Percentiles rank a stretch among this genome's conserved stretches.
phyloP scores from a whole-genome alignment of 139 green algal genomes.

The Diplosphaera chodatii region DNA sequence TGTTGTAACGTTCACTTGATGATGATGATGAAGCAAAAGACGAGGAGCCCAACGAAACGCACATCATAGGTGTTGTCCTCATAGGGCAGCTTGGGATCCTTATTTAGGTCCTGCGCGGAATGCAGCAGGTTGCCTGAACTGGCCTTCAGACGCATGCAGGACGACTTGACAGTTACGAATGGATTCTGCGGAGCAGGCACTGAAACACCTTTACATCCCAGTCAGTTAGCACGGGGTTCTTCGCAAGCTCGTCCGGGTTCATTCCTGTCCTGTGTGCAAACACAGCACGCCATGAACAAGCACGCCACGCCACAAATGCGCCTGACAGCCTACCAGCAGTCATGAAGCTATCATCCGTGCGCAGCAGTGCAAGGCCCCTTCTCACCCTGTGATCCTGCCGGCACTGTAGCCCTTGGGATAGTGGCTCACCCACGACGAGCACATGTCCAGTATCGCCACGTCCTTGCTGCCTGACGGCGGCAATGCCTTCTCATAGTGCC shows the following conservation, averaged over 20 bases:
- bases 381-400: constrained; percentile 48
- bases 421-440: constrained; percentile 76
- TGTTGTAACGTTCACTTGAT: no score
- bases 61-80: constrained; percentile 65
- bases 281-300: no score
- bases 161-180: no score
- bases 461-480: constrained; percentile 44
- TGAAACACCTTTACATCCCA: constrained; percentile 47
- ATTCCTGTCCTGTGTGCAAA: constrained; percentile 60
- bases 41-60: no score
- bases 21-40: no score
- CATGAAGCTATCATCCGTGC: no score
- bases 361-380: background rate
- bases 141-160: no score
- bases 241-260: constrained; percentile 72
- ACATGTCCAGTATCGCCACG: constrained; percentile 63
- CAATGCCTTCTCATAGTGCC: constrained; percentile 62
- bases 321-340: no score
- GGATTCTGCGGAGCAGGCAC: background rate
- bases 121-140: background rate
- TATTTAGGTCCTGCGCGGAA: constrained; percentile 56
- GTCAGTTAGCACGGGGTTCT: constrained; percentile 60
- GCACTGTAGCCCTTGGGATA: constrained; percentile 76
- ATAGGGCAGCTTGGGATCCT: constrained; percentile 56
- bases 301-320: no score